Conservation (phyloP, 2,329 filamentous ascomycete species). For the Didymella lethalis region DNA sequence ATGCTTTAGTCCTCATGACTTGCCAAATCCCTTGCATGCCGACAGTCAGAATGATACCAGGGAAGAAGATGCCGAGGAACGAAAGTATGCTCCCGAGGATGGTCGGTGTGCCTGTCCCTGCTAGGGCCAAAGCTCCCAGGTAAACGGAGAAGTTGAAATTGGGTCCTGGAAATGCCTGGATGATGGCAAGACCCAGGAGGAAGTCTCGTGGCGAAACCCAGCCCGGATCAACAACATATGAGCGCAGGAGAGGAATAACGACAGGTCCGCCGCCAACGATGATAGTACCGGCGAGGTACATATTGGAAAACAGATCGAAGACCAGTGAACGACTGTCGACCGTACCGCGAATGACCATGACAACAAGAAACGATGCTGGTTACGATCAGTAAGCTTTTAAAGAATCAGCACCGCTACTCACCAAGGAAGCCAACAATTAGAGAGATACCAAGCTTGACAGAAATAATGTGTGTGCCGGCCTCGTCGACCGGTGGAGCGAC, state of each 20-base stretch:
- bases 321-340: slow-evolving; percentile 55
- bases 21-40: slow-evolving; percentile 53
- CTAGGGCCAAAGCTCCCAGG: slow-evolving; percentile 51
- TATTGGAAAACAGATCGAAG: slow-evolving; percentile 72
- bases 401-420: slow-evolving; percentile 29
- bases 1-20: slow-evolving; percentile 45
- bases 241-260: slow-evolving; percentile 55
- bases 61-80: slow-evolving; percentile 53
- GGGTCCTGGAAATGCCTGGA: slow-evolving; percentile 73
- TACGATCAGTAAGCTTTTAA: slow-evolving; percentile 4
- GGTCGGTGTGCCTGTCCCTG: slow-evolving; percentile 36
- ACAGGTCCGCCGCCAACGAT: slow-evolving; percentile 58
- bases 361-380: slow-evolving; percentile 61
- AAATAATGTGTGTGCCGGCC: slow-evolving; percentile 46
- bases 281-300: slow-evolving; percentile 75
- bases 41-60: slow-evolving; percentile 50
- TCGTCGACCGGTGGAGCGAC: slow-evolving; percentile 26
- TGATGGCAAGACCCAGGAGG: slow-evolving; percentile 74
- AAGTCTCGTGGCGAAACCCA: slow-evolving; percentile 77
- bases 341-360: slow-evolving; percentile 61
- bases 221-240: slow-evolving; percentile 67
- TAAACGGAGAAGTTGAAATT: slow-evolving; percentile 64
- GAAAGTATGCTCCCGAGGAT: slow-evolving; percentile 49
- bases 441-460: slow-evolving; percentile 47
- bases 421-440: slow-evolving; percentile 60